Evolutionary conservation across 108 stramenopile genomes (phyloP).

Genomic region (Bacterosira constricta): DNA sequence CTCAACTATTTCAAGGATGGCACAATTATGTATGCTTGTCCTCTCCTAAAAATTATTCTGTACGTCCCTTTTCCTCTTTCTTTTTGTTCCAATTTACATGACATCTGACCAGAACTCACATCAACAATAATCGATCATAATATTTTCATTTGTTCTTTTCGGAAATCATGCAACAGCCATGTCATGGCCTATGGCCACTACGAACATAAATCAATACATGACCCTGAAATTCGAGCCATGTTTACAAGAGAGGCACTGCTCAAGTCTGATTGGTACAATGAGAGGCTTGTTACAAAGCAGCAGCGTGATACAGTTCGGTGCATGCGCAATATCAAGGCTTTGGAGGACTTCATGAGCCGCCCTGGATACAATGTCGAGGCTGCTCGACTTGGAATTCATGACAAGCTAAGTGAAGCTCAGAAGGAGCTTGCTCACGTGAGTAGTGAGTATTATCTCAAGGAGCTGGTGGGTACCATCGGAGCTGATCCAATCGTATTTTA

Average conservation of each 20-base stretch:
- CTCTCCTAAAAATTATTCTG: slow-evolving; percentile 58
- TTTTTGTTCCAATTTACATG: too few relatives aligned
- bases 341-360: slow-evolving; percentile 54
- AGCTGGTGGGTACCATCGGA: slow-evolving; percentile 58
- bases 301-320: slow-evolving; percentile 47
- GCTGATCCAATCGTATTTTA: slow-evolving; percentile 57
- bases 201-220: slow-evolving; percentile 56
- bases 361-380: slow-evolving; percentile 57
- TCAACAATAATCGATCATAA: too few relatives aligned
- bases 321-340: slow-evolving; percentile 50
- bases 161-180: too few relatives aligned
- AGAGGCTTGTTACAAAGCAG: slow-evolving; percentile 59
- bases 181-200: slow-evolving; percentile 71
- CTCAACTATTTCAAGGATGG: slow-evolving; percentile 62
- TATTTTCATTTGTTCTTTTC: too few relatives aligned
- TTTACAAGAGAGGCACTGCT: slow-evolving; percentile 57
- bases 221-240: slow-evolving; percentile 65
- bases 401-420: slow-evolving; percentile 44
- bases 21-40: slow-evolving; percentile 62
- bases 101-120: too few relatives aligned
- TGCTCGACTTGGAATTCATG: slow-evolving; percentile 44
- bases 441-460: slow-evolving; percentile 41
- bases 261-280: slow-evolving; percentile 64
- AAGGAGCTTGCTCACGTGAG: slow-evolving; percentile 47
- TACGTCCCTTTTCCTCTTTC: too few relatives aligned